These are phyloP conservation scores for Pythium vanterpoolii DNA, from an alignment of 352 stramenopile species.

Conservation along the genomic window DNA sequence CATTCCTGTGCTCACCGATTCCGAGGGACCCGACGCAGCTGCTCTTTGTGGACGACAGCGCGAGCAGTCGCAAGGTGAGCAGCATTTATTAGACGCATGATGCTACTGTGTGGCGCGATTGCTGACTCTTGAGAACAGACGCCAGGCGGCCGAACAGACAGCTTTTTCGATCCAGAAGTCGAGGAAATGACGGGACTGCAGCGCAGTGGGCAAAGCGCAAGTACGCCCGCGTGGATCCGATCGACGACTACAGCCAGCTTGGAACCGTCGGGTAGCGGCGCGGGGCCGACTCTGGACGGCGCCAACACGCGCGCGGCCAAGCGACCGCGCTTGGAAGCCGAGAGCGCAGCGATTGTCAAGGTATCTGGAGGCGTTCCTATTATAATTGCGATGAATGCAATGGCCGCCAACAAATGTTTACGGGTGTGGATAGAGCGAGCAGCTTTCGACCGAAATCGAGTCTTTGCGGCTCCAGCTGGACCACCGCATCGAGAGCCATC, in stretches of 20 bases:
- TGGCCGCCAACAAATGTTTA: neutral
- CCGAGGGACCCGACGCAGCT: constrained; percentile 55
- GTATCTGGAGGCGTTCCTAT: constrained; percentile 23
- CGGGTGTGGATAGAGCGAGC: constrained; percentile 32
- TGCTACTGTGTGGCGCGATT: neutral
- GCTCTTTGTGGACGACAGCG: constrained; percentile 44
- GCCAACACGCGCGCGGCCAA: constrained; percentile 22
- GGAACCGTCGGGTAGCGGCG: neutral
- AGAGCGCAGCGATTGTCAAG: constrained; percentile 56
- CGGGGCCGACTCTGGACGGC: neutral
- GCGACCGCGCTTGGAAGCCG: constrained; percentile 51
- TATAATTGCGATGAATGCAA: too few relatives aligned
- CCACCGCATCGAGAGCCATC: constrained; percentile 47
- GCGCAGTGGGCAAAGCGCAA: neutral
- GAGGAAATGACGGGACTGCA: constrained; percentile 27
- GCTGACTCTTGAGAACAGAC: neutral
- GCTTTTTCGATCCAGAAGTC: constrained; percentile 36
- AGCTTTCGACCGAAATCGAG: constrained; percentile 49
- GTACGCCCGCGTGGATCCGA: neutral
- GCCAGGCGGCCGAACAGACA: constrained; percentile 7
- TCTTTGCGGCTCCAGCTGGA: constrained; percentile 52
- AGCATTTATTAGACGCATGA: neutral
- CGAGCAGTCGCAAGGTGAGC: neutral
- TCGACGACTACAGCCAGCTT: neutral
- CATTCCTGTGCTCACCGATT: constrained; percentile 51